These are phyloP conservation scores for Salix arbutifolia DNA, from an alignment of 345 rosid genomes.

Conservation along the genomic window DNA sequence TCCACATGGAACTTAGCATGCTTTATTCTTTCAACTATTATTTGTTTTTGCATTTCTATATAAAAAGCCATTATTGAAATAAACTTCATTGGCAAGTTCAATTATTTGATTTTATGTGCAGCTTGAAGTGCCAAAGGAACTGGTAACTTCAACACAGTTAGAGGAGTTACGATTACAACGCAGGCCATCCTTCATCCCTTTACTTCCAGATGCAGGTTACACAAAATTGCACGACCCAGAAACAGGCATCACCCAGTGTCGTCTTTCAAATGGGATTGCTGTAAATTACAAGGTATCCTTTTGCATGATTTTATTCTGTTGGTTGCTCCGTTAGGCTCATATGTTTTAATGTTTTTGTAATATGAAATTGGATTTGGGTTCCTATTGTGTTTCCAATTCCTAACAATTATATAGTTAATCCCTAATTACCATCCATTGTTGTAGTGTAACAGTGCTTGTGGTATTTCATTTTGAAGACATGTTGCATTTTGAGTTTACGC, in stretches of 20 bases:
- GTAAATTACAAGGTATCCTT: slow-evolving; percentile 73
- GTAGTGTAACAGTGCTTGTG: not conserved
- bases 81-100: slow-evolving; percentile 16
- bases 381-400: not conserved
- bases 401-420: not conserved
- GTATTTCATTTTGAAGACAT: not conserved
- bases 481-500: not conserved
- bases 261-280: slow-evolving; percentile 91
- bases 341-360: not conserved
- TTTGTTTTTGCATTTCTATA: slow-evolving; percentile 2
- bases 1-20: slow-evolving; percentile 15
- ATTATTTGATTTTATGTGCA: slow-evolving; percentile 35
- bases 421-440: not conserved
- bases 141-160: slow-evolving; percentile 62
- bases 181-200: slow-evolving; percentile 59
- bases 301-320: slow-evolving; percentile 4
- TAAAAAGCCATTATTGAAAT: not conserved
- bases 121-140: slow-evolving; percentile 97
- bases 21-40: slow-evolving; percentile 5
- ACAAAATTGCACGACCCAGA: slow-evolving; percentile 71
- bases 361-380: not conserved
- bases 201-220: slow-evolving; percentile 41
- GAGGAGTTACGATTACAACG: slow-evolving; percentile 61
- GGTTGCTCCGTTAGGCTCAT: not conserved
- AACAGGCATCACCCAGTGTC: slow-evolving; percentile 79